Conservation (phyloP, 139 green algal species). For the Diplosphaera chodatii region DNA sequence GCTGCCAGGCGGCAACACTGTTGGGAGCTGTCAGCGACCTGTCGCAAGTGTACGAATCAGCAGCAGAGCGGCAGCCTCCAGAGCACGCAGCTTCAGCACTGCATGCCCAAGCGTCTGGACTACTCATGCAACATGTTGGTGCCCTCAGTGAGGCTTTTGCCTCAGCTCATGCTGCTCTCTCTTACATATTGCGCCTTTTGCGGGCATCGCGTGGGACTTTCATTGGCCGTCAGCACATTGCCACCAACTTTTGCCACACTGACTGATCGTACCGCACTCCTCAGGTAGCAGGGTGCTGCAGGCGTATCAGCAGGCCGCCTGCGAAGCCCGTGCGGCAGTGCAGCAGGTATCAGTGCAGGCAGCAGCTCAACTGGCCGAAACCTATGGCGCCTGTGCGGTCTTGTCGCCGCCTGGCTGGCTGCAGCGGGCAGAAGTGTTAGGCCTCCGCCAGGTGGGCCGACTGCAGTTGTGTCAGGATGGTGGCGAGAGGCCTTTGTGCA, state of each 20-base stretch:
- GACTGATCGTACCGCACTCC: not conserved
- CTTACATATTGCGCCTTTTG: too few relatives aligned
- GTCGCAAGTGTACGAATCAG: conserved; percentile 1
- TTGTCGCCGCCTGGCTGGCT: conserved; percentile 15
- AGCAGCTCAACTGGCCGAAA: not conserved
- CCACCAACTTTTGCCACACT: too few relatives aligned
- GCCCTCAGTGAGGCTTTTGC: not conserved
- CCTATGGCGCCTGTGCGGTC: conserved; percentile 11
- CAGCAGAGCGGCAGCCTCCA: not conserved
- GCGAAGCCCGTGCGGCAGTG: not conserved
- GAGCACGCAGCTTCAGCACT: not conserved
- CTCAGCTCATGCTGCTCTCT: too few relatives aligned
- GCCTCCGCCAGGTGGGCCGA: conserved; percentile 8
- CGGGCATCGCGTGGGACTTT: too few relatives aligned
- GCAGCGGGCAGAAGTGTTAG: conserved; percentile 1
- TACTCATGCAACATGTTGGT: not conserved
- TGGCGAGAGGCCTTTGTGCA: too few relatives aligned
- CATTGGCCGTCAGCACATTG: too few relatives aligned
- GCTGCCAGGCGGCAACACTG: conserved; percentile 6
- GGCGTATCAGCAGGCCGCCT: conserved; percentile 7
- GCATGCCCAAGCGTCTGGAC: not conserved
- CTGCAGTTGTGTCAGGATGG: too few relatives aligned
- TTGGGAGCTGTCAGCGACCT: conserved; percentile 4
- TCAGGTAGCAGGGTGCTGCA: conserved; percentile 1
- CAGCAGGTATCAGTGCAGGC: conserved; percentile 8